Conservation (phyloP, 2,329 filamentous ascomycete species). For the Sporothrix globosa region DNA sequence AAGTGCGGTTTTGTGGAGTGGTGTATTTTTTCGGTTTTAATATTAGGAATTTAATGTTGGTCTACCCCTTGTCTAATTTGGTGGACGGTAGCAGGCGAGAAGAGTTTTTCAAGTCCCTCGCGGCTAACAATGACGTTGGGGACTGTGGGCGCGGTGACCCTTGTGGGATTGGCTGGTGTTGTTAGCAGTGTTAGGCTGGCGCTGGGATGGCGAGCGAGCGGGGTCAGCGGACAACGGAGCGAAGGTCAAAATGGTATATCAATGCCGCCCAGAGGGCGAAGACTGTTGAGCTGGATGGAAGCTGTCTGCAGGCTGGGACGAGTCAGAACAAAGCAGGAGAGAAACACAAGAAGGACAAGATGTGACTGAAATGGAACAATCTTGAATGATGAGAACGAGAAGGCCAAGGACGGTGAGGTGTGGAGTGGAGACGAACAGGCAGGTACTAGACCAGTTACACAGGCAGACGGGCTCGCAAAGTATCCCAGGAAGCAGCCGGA, state of each 20-base stretch:
- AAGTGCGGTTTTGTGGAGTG: conserved; percentile 30
- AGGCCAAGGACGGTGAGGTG: background rate
- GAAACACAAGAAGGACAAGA: background rate
- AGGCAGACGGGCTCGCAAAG: background rate
- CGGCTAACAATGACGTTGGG: conserved; percentile 36
- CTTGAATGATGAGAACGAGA: conserved; percentile 11
- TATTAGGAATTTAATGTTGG: conserved; percentile 24
- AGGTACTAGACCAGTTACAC: background rate
- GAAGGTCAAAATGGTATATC: conserved; percentile 15
- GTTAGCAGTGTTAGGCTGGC: conserved; percentile 29
- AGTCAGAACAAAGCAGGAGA: conserved; percentile 19
- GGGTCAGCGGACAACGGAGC: conserved; percentile 30
- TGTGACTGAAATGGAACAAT: background rate
- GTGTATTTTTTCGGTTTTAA: conserved; percentile 30
- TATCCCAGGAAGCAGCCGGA: conserved; percentile 5
- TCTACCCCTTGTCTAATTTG: conserved; percentile 27
- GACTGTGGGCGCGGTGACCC: conserved; percentile 24
- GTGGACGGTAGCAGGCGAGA: conserved; percentile 28
- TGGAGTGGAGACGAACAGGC: background rate
- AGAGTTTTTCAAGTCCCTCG: conserved; percentile 32
- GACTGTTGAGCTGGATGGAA: background rate
- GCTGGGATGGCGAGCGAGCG: conserved; percentile 33
- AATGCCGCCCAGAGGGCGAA: background rate
- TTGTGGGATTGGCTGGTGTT: conserved; percentile 28
- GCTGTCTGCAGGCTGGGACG: background rate